Evolutionary conservation across 2,329 filamentous ascomycete species (phyloP), one percentile per base, ranked within the genome.

Genomic region (Botrytis hyacinthi): DNA sequence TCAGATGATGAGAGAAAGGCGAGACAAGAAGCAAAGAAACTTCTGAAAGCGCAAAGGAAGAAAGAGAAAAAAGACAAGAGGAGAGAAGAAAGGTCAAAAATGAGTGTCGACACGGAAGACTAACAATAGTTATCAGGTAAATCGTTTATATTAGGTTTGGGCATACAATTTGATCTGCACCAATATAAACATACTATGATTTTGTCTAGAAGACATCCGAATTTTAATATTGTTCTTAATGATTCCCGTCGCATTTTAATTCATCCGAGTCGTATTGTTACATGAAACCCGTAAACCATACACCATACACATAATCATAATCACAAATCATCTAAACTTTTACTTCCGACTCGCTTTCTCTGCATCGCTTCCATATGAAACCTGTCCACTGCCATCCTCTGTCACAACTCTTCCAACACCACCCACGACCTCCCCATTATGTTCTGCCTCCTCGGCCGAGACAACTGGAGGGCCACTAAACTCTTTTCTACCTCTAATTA

Each of bases 401-500:
- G 77, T 79, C 40, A 74, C 74, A 18, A 77, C 72, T 54, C 74
- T 75, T 3, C 75, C 76, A n/a, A 78, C 71, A 4, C 69, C 73
- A n/a, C 73, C 77, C 51, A 79, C 67, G 61, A 76, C 74, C 40
- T 78, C 63, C 2, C 78, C 79, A 73, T 79, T 73, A 62, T 78
- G 68, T 72, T 77, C 78, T 2, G 75, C 73, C 60, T 78, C 71
- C 73, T 79, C 78, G 16, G 73, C 75, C 3, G 71, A 61, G 20
- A 76, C 75, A 14, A 80, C 76, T 26, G 78, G 78, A 6, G 90
- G 90, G 0, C 90, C 90, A 5, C 84, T 89, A 77, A 92, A 92
- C 76, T 88, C 86, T 81, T 89, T 90, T 69, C 89, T 83, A 12
- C 89, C 90, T 78, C 89, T 87, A 1, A 84, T 84, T 76, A 91